Base-by-base conservation (phyloP, 2,329 filamentous ascomycete species). In the Golovinomyces cichoracearum region DNA sequence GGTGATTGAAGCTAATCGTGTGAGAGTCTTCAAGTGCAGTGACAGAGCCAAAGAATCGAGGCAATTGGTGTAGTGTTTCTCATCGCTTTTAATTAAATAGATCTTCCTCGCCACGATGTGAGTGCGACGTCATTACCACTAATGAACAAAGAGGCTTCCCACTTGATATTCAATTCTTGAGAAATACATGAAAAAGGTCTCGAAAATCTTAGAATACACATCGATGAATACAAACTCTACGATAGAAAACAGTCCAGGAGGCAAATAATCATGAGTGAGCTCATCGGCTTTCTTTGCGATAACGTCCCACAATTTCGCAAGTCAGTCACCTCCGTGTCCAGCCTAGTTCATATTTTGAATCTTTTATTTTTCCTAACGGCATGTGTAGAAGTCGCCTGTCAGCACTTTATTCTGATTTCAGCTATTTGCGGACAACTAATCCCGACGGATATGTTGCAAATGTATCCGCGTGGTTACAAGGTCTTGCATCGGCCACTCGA, bases 401-500 rank as follows among this genome's bases (percentile, higher is more conserved):
- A 12, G 86, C 84, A 4, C 75, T 93, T 42, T 93, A 92, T 65
- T 86, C 84, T 45, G 85, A 93, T 62, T 93, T 93, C 60, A 69
- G 75, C 33, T 64, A 74, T 4, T 83, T 88, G 55, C 72, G 72
- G 57, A 74, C 72, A 35, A 74, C 81, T 21, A 93, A 93, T 59
- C 83, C 84, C 1, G 83, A 92, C 61, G 84, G 83, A 57, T 93
- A 84, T 65, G 66, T 69, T 19, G 83, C 84, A 40, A 93, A 93
- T 61, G 68, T 83, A 38, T 65, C 71, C 5, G 82, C 83, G 48
- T 93, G 85, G 85, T 75, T 78, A 50, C 72, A 73, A 35, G 84
- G 77, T 1, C 69, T 93, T 38, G 70, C 74, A n/a, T 68, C 73
- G 47, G 80, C 84, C 1, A 70, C 78, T 0, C 68, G 74, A 52